These are phyloP conservation scores for Ascocoryne sarcoides DNA, from an alignment of 2,329 filamentous ascomycete species.

Conservation along the genomic window DNA sequence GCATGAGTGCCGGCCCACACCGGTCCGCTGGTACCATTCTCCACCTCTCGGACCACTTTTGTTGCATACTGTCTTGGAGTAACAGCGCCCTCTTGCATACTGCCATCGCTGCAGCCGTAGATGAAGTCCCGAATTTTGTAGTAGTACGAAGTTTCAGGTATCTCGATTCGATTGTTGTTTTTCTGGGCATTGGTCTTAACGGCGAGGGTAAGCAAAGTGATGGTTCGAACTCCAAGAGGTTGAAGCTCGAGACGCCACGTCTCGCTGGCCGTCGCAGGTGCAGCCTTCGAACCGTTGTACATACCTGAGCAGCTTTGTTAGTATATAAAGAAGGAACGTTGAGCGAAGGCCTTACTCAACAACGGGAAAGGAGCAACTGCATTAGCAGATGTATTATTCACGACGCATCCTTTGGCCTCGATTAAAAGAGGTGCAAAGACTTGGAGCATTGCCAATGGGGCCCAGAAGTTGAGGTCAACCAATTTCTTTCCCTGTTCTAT, in stretches of 20 bases:
- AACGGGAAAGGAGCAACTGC: conserved; percentile 4
- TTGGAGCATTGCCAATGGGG: conserved; percentile 22
- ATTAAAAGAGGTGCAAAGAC: conserved; percentile 24
- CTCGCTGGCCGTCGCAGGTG: conserved; percentile 5
- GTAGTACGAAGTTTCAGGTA: conserved; percentile 13
- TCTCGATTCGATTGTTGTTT: background rate
- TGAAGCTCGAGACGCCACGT: conserved; percentile 12
- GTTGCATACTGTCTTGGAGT: conserved; percentile 2
- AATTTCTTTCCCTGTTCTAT: conserved; percentile 20
- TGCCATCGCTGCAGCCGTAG: conserved; percentile 1
- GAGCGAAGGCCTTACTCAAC: conserved; percentile 3
- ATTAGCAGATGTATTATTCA: conserved; percentile 19
- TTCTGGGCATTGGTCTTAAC: conserved; percentile 10
- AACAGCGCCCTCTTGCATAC: conserved; percentile 2
- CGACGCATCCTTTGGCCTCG: conserved; percentile 20
- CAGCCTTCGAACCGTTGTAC: conserved; percentile 13
- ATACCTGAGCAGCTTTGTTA: conserved; percentile 4
- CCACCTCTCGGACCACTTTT: conserved; percentile 3
- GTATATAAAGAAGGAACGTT: background rate
- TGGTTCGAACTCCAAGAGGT: conserved; percentile 10
- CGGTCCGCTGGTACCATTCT: conserved; percentile 3
- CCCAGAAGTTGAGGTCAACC: conserved; percentile 27
- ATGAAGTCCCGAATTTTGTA: conserved; percentile 5
- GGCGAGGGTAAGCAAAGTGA: conserved; percentile 10
- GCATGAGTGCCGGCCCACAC: conserved; percentile 4